Evolutionary conservation across 164 flowering plant species (phyloP).

Genomic region (Cinnamomum micranthum): DNA sequence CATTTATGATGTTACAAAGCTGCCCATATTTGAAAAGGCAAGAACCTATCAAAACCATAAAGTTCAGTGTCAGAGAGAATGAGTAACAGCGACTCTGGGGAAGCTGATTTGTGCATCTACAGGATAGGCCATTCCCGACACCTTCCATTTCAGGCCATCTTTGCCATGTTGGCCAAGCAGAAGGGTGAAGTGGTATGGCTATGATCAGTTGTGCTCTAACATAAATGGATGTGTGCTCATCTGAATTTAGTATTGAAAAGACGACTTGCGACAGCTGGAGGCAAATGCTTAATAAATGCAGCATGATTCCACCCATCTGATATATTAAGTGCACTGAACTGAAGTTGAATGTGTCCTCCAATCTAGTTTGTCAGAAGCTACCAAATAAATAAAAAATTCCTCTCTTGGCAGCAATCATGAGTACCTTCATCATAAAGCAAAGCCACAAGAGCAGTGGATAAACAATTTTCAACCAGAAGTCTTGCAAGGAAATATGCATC

Average conservation of each 20-base stretch:
- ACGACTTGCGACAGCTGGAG: neutral
- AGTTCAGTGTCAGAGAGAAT: too few species aligned
- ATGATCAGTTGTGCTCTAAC: too few species aligned
- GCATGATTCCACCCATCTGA: neutral
- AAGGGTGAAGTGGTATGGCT: neutral
- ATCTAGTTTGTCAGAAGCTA: neutral
- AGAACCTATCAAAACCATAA: neutral
- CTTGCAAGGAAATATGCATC: neutral
- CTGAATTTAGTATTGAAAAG: neutral
- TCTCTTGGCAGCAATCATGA: neutral
- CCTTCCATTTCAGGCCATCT: neutral
- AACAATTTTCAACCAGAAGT: neutral
- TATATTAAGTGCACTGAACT: neutral
- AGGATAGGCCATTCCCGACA: neutral
- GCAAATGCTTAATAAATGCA: neutral
- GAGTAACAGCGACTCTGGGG: neutral
- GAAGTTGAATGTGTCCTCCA: neutral
- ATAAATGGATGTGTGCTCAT: too few species aligned
- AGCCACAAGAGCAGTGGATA: neutral
- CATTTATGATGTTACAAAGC: neutral
- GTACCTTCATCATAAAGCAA: neutral
- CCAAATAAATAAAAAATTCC: neutral
- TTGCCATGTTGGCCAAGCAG: neutral
- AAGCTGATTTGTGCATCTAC: neutral
- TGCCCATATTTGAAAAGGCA: neutral